A percentile compares a stretch with the other conserved stretches of the same genome.
phyloP scores from a whole-genome alignment of 805 yeast genomes.

The Wickerhamiella parazyma region DNA sequence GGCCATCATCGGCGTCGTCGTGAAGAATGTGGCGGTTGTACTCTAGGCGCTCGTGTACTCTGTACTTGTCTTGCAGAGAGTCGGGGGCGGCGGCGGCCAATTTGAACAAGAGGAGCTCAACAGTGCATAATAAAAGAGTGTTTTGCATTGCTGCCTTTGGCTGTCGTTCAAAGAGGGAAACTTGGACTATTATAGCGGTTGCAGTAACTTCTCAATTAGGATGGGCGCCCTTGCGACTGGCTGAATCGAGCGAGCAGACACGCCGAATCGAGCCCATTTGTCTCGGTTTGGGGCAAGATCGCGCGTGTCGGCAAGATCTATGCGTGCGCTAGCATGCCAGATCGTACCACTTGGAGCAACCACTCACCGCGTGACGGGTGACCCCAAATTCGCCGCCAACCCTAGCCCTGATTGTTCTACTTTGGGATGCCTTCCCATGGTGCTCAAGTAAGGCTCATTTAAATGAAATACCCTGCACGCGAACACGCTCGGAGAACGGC shows the following conservation, averaged over 20 bases:
- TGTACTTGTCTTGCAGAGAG: background rate
- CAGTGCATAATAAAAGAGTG: background rate
- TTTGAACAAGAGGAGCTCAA: background rate
- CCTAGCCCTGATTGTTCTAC: background rate
- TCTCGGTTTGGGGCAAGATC: too few relatives aligned
- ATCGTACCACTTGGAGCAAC: too few relatives aligned
- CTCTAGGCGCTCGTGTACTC: constrained; percentile 5
- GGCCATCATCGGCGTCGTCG: background rate
- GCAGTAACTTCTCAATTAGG: background rate
- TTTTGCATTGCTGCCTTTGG: background rate
- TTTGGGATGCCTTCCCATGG: too few relatives aligned
- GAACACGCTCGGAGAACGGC: constrained; percentile 40
- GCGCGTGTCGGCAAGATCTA: too few relatives aligned
- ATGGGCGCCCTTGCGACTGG: too few relatives aligned
- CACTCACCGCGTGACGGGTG: too few relatives aligned
- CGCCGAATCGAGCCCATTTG: too few relatives aligned
- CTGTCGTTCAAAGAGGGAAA: background rate
- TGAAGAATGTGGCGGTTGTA: constrained; percentile 2
- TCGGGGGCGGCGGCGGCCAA: background rate
- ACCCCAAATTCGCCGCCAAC: background rate
- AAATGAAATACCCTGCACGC: constrained; percentile 72
- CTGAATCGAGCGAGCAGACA: too few relatives aligned
- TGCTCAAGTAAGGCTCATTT: too few relatives aligned
- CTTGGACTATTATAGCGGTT: background rate
- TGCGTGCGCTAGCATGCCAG: too few relatives aligned